phyloP scores from a whole-genome alignment of 495 filamentous ascomycete species.

The Podospora bellae-mahoneyi region DNA sequence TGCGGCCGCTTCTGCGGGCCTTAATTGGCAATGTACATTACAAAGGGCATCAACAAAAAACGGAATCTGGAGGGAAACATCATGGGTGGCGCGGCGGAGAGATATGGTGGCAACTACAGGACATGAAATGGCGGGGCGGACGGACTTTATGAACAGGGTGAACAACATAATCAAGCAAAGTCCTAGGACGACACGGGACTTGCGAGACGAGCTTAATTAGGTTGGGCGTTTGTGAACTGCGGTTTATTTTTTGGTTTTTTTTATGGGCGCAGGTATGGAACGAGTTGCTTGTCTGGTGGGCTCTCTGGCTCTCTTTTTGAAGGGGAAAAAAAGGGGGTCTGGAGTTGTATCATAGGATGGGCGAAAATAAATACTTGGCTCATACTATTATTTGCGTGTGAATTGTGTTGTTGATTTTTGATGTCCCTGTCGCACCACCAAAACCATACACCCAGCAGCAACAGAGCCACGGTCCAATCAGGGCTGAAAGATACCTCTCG shows the following conservation, averaged over 20 bases:
- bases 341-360: conserved; percentile 13
- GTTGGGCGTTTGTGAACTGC: background rate
- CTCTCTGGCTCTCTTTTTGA: background rate
- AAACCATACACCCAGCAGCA: no score
- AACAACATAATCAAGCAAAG: background rate
- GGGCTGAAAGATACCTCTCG: background rate
- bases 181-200: background rate
- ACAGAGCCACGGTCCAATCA: no score
- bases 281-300: background rate
- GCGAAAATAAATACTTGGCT: background rate
- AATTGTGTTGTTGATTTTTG: background rate
- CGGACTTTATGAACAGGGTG: background rate
- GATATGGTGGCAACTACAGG: conserved; percentile 3
- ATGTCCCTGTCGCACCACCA: no score
- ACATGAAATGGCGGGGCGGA: conserved; percentile 20
- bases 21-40: background rate
- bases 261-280: background rate
- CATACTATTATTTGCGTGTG: background rate
- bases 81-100: background rate
- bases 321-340: background rate
- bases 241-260: background rate
- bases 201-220: background rate
- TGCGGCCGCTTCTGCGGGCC: background rate
- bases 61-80: background rate
- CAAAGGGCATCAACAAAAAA: background rate